Evolutionary conservation across 2,329 filamentous ascomycete genomes (phyloP), one percentile per base, ranked within the genome.

Genomic region (Fusarium gaditjirri): DNA sequence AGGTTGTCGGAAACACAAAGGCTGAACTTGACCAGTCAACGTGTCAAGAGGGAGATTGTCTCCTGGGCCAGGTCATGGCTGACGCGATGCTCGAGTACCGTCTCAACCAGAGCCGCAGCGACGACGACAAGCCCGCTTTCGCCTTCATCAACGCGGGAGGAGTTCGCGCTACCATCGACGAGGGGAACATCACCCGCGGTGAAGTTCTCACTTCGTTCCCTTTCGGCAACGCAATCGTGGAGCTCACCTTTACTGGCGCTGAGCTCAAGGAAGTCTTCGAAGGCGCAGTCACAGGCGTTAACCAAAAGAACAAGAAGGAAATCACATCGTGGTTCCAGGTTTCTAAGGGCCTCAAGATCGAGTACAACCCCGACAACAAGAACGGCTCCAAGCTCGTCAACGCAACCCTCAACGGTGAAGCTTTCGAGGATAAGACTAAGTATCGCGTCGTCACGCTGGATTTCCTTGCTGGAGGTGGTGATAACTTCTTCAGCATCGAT

Each of bases 121-220:
- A 79, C 44, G 83, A 35, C 65, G 79, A 13, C 84, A 86, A 33
- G 64, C 57, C 76, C 35, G 84, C 85, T 74, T 90, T 91, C 64
- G 88, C 89, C 2, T 79, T 92, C 52, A 87, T 90, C 80, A 92
- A 92, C 78, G 87, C 87, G 2, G 90, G 90, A 19, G 90, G 90
- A 33, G 86, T 92, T 57, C 89, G 90, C 25, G 88, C 90, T 6
- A 88, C 87, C 39, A 92, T 92, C 56, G 88, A 90, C 44, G 78
- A 81, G 23, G 90, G 90, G 14, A 79, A 86, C 58, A 87, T 92
- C 75, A 92, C 89, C 7, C 87, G 89, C 39, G 90, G 90, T 58
- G 86, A 90, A 67, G 87, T 92, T 9, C 82, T 91, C 5, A 91
- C 88, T 0, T 85, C 88, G 0, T 92, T 92, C 80, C 90, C 90